Percentiles rank a stretch among this genome's conserved stretches.
These are phyloP conservation scores for Leishmania major DNA, from an alignment of 208 protist species.

Conservation along the genomic window DNA sequence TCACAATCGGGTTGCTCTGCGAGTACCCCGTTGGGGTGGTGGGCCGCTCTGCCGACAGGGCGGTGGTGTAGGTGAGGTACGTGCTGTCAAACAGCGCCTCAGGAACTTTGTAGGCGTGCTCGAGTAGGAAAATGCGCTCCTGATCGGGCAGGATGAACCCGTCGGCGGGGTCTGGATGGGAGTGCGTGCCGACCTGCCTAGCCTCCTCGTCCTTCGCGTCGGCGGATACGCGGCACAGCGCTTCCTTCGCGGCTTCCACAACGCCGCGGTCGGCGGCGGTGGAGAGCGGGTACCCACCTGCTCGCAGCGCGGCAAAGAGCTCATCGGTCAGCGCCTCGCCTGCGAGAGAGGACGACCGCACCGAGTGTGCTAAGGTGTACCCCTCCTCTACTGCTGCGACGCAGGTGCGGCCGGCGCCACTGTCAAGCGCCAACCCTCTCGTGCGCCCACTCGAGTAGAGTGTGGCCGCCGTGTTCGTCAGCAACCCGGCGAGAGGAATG, in stretches of 20 bases:
- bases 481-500: constrained; percentile 92
- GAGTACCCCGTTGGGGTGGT: constrained; percentile 52
- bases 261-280: constrained; percentile 59
- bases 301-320: constrained; percentile 57
- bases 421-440: constrained; percentile 98
- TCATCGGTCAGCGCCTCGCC: constrained; percentile 85
- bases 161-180: constrained; percentile 13
- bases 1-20: constrained; percentile 32
- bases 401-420: constrained; percentile 98
- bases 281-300: constrained; percentile 92
- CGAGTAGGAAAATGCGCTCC: constrained; percentile 78
- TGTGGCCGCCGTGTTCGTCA: constrained; percentile 93
- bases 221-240: constrained; percentile 68
- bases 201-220: constrained; percentile 31
- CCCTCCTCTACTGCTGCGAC: constrained; percentile 98
- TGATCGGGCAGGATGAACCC: constrained; percentile 90
- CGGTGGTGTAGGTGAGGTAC: constrained; percentile 48
- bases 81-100: constrained; percentile 86
- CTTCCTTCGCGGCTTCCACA: constrained; percentile 84
- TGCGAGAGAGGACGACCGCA: constrained; percentile 63
- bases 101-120: constrained; percentile 79
- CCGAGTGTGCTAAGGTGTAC: constrained; percentile 80
- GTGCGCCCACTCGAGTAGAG: constrained; percentile 97
- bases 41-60: constrained; percentile 16
- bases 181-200: constrained; percentile 1